Evolutionary conservation across 2,329 filamentous ascomycete genomes (phyloP).

Genomic region (Microdochium trichocladiopsis): DNA sequence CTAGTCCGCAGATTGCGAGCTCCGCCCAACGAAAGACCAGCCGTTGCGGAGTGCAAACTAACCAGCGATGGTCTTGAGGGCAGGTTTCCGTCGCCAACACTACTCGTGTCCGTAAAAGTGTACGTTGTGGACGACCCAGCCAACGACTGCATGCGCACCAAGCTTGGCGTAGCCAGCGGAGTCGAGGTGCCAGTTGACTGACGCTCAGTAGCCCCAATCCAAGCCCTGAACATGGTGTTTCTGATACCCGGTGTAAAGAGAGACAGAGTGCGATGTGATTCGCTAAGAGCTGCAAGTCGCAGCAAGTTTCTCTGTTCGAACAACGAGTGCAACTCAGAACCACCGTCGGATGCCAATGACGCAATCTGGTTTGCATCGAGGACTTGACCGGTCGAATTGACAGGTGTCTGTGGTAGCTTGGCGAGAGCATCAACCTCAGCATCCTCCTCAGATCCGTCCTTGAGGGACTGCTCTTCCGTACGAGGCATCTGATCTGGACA

Average conservation of each 20-base stretch:
- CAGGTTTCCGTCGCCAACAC: conserved; percentile 52
- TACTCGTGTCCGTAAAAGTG: conserved; percentile 67
- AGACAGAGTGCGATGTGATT: conserved; percentile 85
- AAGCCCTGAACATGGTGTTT: conserved; percentile 87
- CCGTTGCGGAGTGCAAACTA: conserved; percentile 53
- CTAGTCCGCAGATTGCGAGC: conserved; percentile 54
- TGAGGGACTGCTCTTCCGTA: conserved; percentile 51
- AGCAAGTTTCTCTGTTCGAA: conserved; percentile 95
- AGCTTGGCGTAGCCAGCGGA: conserved; percentile 40
- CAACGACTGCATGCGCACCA: conserved; percentile 59
- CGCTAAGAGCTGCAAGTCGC: conserved; percentile 71
- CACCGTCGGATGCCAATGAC: conserved; percentile 69
- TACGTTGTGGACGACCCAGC: conserved; percentile 55
- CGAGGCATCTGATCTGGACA: conserved; percentile 75
- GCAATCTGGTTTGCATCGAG: conserved; percentile 71
- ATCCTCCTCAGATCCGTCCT: conserved; percentile 43
- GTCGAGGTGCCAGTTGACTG: conserved; percentile 47
- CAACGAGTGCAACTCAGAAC: conserved; percentile 75
- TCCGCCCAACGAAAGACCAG: conserved; percentile 57
- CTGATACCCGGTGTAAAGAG: conserved; percentile 86
- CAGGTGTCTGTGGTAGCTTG: conserved; percentile 72
- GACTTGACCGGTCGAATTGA: conserved; percentile 72
- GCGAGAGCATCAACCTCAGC: conserved; percentile 71
- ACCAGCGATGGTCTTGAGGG: conserved; percentile 63
- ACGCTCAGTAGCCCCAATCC: conserved; percentile 73